Percentiles rank a stretch among this genome's conserved stretches.
These are phyloP conservation scores for Dictyostelium firmibasis DNA, from an alignment of 78 protist species.

Conservation along the genomic window DNA sequence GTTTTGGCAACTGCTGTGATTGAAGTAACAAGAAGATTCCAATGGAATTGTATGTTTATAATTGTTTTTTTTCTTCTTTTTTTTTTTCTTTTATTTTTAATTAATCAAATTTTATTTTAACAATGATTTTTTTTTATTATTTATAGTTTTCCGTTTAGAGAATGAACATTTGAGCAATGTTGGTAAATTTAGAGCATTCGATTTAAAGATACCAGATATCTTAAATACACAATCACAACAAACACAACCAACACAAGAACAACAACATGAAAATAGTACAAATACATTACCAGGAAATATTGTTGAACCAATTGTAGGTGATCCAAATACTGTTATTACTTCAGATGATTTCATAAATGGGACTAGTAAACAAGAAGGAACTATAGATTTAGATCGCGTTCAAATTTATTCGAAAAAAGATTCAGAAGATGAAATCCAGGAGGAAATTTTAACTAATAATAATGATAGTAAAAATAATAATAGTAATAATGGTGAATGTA, in stretches of 20 bases:
- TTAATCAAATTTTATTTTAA: neutral
- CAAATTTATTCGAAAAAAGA: neutral
- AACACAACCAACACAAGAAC: neutral
- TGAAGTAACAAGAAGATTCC: slow-evolving; percentile 72
- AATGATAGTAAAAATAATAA: neutral
- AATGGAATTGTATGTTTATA: slow-evolving; percentile 74
- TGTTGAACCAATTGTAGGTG: neutral
- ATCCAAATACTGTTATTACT: neutral
- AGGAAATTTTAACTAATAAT: neutral
- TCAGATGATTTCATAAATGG: neutral
- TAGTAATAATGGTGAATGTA: neutral
- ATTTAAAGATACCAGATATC: slow-evolving; percentile 64
- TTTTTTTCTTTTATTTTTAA: neutral
- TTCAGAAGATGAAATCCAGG: neutral
- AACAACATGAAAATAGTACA: neutral
- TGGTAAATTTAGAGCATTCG: slow-evolving; percentile 79
- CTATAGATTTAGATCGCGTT: neutral
- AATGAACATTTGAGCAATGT: slow-evolving; percentile 73
- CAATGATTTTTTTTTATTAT: neutral
- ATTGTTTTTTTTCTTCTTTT: neutral
- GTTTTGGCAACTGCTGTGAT: slow-evolving; percentile 26
- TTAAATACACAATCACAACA: neutral
- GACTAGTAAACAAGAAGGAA: neutral
- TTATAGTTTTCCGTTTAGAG: slow-evolving; percentile 76
- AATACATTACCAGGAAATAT: neutral